Base-by-base conservation (phyloP, 345 rosid species). In the Gossypium turneri region DNA sequence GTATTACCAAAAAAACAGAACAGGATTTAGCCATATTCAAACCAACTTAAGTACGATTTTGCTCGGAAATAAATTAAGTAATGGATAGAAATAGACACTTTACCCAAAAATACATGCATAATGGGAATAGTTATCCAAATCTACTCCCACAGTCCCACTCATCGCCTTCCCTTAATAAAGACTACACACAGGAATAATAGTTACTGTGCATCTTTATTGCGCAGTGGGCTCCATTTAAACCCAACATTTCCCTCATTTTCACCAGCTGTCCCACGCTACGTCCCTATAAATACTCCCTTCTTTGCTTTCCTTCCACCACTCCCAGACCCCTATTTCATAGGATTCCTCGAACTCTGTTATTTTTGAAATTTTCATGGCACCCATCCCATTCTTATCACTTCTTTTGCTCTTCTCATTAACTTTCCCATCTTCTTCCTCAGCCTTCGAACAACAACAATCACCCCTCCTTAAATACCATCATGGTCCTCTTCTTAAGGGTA, bases 391-490 rank as follows among this genome's bases (percentile, higher is more conserved):
- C 74, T n/a, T 77, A 34, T 44, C 75, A 27, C 45, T 77, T 56
- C 22, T 75, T 47, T 17, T 79, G n/a, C 53, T 82, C 27, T 66
- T 71, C 55, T 75, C 25, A 50, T 53, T 81, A 20, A 44, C 52
- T 45, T 44, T 59, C 52, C 44, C 19, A 1, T 43, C 24, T 13
- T 12, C 81, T 19, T 27, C 45, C 70, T 5, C 38, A 0, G 84
- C 81, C 53, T 75, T 84, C 7, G 88, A 81, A 25, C 15, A 81
- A 15, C 78, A 84, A 16, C 80, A 73, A 20, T 88, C 86, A 12
- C 76, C 86, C 41, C 78, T 86, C 2, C 83, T 89, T 15, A 78
- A 79, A 48, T 88, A 89, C 85, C 91, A 88, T 71, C 80, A 85
- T 43, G 94, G 91, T 44, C 75, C 79, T 0, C 85, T 89, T n/a